A percentile compares a stretch with the other conserved stretches of the same genome.
Conservation (phyloP, 495 filamentous ascomycete genomes). For the Tuber indicum region DNA sequence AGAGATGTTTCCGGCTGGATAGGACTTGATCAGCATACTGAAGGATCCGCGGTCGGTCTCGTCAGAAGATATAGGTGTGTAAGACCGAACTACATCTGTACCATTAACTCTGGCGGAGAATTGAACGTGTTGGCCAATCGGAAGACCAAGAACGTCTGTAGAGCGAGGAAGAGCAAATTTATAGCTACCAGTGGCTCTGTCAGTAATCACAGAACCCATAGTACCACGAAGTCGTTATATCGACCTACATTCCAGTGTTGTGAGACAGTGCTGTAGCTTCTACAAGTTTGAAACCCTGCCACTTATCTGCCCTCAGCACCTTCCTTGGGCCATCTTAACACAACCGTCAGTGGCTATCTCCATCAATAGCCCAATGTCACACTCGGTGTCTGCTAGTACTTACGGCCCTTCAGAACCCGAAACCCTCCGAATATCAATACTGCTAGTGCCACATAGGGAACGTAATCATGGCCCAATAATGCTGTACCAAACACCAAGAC, state of each 20-base stretch:
- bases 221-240: conserved; percentile 1
- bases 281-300: conserved; percentile 81
- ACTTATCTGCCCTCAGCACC: conserved; percentile 75
- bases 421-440: conserved; percentile 57
- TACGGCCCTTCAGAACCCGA: conserved; percentile 60
- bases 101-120: conserved; percentile 74
- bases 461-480: conserved; percentile 70
- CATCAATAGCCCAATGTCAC: conserved; percentile 5
- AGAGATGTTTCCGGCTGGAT: conserved; percentile 91
- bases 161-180: conserved; percentile 73
- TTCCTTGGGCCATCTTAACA: conserved; percentile 56
- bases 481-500: conserved; percentile 68
- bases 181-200: conserved; percentile 52
- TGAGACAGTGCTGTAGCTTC: conserved; percentile 90
- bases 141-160: conserved; percentile 78
- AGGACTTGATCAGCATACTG: conserved; percentile 93
- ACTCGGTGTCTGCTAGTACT: conserved; percentile 29
- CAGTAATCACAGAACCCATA: conserved; percentile 4
- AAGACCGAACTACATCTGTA: conserved; percentile 87
- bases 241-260: conserved; percentile 83
- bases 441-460: conserved; percentile 61
- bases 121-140: conserved; percentile 97
- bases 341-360: conserved; percentile 34
- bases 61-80: conserved; percentile 91
- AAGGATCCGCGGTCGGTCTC: conserved; percentile 58